Percentiles rank a stretch among this genome's conserved stretches.
phyloP scores from a whole-genome alignment of 495 filamentous ascomycete genomes.

The Aspergillus indologenus region DNA sequence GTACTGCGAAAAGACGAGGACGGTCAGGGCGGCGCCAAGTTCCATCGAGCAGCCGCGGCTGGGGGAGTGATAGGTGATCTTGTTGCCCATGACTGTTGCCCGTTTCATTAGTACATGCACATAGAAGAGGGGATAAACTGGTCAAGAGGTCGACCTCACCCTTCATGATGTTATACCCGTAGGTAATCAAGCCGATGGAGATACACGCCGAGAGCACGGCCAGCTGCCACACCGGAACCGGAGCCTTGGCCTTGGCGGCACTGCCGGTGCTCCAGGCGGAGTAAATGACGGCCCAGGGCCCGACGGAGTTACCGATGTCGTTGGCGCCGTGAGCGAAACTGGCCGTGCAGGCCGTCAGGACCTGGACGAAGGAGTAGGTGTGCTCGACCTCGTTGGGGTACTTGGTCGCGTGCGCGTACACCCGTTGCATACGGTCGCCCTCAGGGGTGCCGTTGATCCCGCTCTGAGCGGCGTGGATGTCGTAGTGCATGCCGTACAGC shows the following conservation, averaged over 20 bases:
- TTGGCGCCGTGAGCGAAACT: constrained; percentile 81
- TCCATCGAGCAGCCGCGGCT: constrained; percentile 63
- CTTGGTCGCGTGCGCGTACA: constrained; percentile 57
- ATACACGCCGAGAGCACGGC: constrained; percentile 52
- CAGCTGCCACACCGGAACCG: constrained; percentile 59
- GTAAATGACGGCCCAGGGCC: constrained; percentile 69
- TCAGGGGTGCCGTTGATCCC: constrained; percentile 64
- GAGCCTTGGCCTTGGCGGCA: constrained; percentile 44
- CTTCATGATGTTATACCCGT: constrained; percentile 71
- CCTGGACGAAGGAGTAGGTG: constrained; percentile 71
- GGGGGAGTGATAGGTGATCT: constrained; percentile 64
- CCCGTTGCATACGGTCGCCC: constrained; percentile 59
- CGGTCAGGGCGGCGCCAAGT: constrained; percentile 63
- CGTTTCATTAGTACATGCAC: constrained; percentile 21
- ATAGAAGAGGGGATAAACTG: background rate
- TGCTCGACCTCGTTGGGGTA: constrained; percentile 77
- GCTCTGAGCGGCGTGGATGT: constrained; percentile 66
- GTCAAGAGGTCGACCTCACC: constrained; percentile 28
- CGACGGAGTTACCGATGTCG: constrained; percentile 74
- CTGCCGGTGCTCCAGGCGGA: constrained; percentile 58
- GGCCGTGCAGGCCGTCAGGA: constrained; percentile 69
- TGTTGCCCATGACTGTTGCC: constrained; percentile 58
- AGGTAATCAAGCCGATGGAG: constrained; percentile 57
- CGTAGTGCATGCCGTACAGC: constrained; percentile 68
- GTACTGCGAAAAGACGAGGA: constrained; percentile 61